Evolutionary conservation across 352 stramenopile species (phyloP), one percentile per base, ranked within the genome.

Genomic region (Pythium graminicola): DNA sequence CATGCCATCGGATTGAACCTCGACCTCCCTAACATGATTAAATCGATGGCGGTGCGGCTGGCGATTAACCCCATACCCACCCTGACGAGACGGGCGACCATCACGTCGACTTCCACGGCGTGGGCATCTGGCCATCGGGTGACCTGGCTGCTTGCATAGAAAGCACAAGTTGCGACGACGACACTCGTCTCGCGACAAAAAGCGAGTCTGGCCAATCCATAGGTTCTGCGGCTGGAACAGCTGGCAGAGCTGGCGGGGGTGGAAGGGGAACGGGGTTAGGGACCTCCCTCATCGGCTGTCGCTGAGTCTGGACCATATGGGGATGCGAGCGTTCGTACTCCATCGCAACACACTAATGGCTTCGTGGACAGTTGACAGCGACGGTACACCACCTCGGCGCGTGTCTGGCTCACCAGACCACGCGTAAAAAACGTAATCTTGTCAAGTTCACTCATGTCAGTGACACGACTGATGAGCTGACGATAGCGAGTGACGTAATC

Each of bases 371-470:
- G n/a, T 50, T 14, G 40, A 24, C 28, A 62, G 7, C 33, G 54
- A 11, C 19, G 27, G 36, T 62, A 62, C 3, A 17, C 16, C 2
- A 57, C 46, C 36, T 62, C 46, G 23, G 55, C 26, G 14, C 39
- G 23, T 2, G 46, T 62, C 1, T 33, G 13, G 22, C 31, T 48
- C 33, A 57, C 24, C n/a, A 62, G 32, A 5, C 43, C 43, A 17
- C 38, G 20, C 6, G 31, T 14, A 36, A 62, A 56, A 17, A 35
- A 56, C 9, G 26, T 50, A n/a, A 62, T 51, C 24, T 42, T n/a
- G 24, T 62, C 45, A 16, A 50, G 48, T 6, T 44, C 24, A 24
- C 35, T 57, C 54, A 62, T 57, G 23, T 50, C 39, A 11, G 32
- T 4, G 1, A 56, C 27, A 45, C 43, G 43, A 17, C 20, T 29